These are phyloP conservation scores for Phycomyces blakesleeanus DNA, from an alignment of 192 early-diverging fungal species.

Conservation along the genomic window DNA sequence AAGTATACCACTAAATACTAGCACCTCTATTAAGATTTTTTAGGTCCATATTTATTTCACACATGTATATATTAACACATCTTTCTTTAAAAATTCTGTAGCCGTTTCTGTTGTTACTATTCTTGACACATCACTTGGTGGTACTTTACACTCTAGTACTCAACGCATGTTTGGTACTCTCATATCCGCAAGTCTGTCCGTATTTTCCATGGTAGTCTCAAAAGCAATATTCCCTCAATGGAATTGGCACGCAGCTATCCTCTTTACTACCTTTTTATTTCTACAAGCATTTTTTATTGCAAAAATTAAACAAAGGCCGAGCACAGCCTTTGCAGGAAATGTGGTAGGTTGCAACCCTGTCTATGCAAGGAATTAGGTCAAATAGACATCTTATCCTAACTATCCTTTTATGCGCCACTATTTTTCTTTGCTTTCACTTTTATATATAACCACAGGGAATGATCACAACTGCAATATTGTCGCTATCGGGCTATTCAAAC, in stretches of 20 bases:
- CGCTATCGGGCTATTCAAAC: slow-evolving; percentile 8
- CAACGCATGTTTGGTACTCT: slow-evolving; percentile 13
- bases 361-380: too few species aligned
- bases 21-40: neutral
- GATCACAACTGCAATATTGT: slow-evolving; percentile 11
- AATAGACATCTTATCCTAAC: neutral
- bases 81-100: too few species aligned
- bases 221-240: slow-evolving; percentile 13
- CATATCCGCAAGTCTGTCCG: neutral
- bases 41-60: too few species aligned
- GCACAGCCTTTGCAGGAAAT: slow-evolving; percentile 15
- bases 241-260: slow-evolving; percentile 12
- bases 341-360: slow-evolving; percentile 14
- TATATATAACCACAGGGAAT: too few species aligned
- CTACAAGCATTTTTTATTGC: slow-evolving; percentile 20
- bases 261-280: slow-evolving; percentile 8
- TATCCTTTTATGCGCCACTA: neutral
- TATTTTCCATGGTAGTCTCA: slow-evolving; percentile 7
- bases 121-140: slow-evolving; percentile 18
- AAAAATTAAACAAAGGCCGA: slow-evolving; percentile 14
- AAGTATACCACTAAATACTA: neutral
- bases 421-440: too few species aligned
- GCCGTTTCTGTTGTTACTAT: slow-evolving; percentile 13
- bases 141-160: slow-evolving; percentile 6
- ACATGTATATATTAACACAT: neutral